Base-by-base conservation (phyloP, 2,329 filamentous ascomycete genomes). In the Nemania sp. region DNA sequence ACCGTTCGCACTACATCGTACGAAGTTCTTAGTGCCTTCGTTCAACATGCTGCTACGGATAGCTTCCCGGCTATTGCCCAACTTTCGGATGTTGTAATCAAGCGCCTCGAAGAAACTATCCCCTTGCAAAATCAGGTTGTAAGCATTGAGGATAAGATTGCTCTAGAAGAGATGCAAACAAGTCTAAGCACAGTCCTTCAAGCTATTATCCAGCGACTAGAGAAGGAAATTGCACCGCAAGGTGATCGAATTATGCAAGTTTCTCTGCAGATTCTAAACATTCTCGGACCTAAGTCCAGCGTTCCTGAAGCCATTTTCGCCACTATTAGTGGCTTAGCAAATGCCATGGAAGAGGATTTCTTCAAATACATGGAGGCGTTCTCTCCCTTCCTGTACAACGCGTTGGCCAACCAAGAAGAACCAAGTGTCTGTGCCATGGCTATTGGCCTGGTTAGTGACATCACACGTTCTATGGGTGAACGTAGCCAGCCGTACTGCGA, bases 341-440 rank as follows among this genome's bases (percentile, higher is more conserved):
- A 92, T 75, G 92, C 94, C 45, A 87, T 98, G 76, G 94, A 98
- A 78, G 93, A 94, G 62, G 93, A 95, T 73, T 99, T 99, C 80
- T 85, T 91, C 79, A 96, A 97, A 84, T 99, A 99, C 85, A 98
- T 99, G 95, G 93, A 97, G 49, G 89, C 93, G 1, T 99, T 99
- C 81, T 87, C 90, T 52, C 94, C 94, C 10, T 98, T 93, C 88
- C 85, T 99, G 57, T 96, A 96, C 86, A 97, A 93, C 74, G 96
- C 96, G 29, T 89, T 99, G 32, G 92, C 91, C 77, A 98, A 98
- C 85, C 94, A 97, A 79, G 95, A 99, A 72, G 96, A 98, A 83
- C 92, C 94, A 41, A 92, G 90, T 80, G 88, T 98, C 70, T 98
- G 96, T 86, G 92, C 95, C 53, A 97, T 98, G 90, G 95, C 96